Conservation (phyloP, 2,329 filamentous ascomycete genomes). For the Camillea tinctor region DNA sequence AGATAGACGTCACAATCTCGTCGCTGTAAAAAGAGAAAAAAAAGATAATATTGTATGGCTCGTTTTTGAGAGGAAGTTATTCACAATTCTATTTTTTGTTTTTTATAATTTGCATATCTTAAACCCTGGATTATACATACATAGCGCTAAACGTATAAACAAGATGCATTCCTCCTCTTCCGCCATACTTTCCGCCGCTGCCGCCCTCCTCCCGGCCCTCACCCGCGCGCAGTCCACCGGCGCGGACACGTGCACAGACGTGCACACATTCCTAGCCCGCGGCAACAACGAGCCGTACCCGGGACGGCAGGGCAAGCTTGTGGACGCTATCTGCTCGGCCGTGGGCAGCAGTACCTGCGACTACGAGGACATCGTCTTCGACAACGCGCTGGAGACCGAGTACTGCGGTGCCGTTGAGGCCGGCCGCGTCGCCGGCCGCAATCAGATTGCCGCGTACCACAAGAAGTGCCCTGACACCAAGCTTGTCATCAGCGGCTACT, state of each 20-base stretch:
- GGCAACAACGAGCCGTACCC: constrained; percentile 37
- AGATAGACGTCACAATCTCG: no score
- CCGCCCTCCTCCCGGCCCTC: not conserved
- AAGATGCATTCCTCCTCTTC: not conserved
- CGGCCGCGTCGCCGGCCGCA: constrained; percentile 35
- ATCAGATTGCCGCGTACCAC: constrained; percentile 40
- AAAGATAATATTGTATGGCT: no score
- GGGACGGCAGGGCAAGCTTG: constrained; percentile 32
- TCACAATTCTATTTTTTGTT: no score
- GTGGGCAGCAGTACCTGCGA: constrained; percentile 27
- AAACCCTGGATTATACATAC: not conserved
- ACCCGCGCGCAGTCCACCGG: not conserved
- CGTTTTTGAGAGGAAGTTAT: no score
- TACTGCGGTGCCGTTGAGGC: constrained; percentile 34
- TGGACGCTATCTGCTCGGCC: constrained; percentile 31
- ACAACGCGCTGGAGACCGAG: constrained; percentile 12
- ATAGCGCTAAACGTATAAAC: not conserved
- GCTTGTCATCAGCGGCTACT: constrained; percentile 42
- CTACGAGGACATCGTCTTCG: constrained; percentile 23
- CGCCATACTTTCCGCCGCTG: not conserved
- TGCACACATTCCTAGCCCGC: constrained; percentile 26
- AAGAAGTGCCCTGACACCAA: constrained; percentile 39
- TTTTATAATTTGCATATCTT: no score
- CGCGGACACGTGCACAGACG: constrained; percentile 14
- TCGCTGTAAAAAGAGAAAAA: no score